These are phyloP conservation scores for Fusarium drepaniforme DNA, from an alignment of 2,329 filamentous ascomycete species.

Conservation along the genomic window DNA sequence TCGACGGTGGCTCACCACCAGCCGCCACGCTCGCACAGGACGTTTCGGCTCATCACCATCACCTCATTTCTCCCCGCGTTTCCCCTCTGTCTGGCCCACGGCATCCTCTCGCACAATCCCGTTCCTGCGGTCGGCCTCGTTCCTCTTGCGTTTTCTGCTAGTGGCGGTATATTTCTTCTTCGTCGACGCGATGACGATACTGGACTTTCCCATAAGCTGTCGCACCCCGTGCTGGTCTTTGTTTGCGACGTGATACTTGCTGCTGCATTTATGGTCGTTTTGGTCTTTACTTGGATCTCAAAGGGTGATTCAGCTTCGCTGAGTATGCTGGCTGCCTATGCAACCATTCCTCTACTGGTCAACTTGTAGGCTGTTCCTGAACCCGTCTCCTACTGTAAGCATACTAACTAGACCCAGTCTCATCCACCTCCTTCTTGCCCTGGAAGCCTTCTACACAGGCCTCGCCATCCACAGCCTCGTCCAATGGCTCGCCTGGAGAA, in stretches of 20 bases:
- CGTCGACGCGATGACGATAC: constrained; percentile 18
- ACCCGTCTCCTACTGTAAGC: too few species aligned
- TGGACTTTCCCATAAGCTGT: constrained; percentile 10
- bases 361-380: constrained; percentile 51
- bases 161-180: constrained; percentile 41
- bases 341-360: constrained; percentile 55
- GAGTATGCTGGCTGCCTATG: constrained; percentile 57
- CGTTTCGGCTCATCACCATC: constrained; percentile 51
- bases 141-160: constrained; percentile 53
- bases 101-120: constrained; percentile 48
- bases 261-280: constrained; percentile 51
- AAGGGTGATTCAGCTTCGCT: constrained; percentile 45
- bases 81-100: constrained; percentile 54
- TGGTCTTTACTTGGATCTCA: constrained; percentile 56
- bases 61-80: constrained; percentile 55
- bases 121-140: constrained; percentile 55
- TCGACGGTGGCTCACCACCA: constrained; percentile 22
- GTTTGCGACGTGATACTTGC: constrained; percentile 52
- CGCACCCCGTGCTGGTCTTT: constrained; percentile 53
- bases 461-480: constrained; percentile 54
- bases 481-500: constrained; percentile 55
- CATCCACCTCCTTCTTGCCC: constrained; percentile 53
- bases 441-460: constrained; percentile 54
- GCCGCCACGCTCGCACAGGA: constrained; percentile 30
- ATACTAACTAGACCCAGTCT: constrained; percentile 43